Evolutionary conservation across 805 yeast genomes (phyloP), one percentile per base, ranked within the genome.

Genomic region (Zygoascus flipseniorum): DNA sequence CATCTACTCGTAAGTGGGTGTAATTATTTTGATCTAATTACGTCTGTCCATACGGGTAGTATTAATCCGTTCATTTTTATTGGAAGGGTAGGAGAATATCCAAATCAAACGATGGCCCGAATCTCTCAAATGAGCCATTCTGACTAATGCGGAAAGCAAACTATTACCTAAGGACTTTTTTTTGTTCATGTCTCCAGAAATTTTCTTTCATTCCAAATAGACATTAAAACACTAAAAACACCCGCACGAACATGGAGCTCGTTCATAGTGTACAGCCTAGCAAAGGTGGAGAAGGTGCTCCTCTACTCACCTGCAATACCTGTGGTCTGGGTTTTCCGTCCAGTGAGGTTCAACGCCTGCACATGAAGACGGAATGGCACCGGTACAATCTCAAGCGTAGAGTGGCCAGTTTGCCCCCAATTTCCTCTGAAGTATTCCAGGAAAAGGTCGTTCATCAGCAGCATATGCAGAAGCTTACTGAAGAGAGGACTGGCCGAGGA

Each of bases 331-430:
- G 83, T 47, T 93, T 93, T 65, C 80, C 83, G 44, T 75, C 83
- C 39, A 84, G 95, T n/a, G 93, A 84, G 57, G 75, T 83, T 54
- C 99, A 93, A 71, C 77, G 98, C 57, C 78, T 77, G 58, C 99
- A 93, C 67, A 93, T 93, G 99, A 89, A 87, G 66, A 83, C 96
- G 2, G 99, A 93, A 53, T 93, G 99, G 99, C 99, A 93, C 66
- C 78, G 99, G 58, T 93, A 93, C 69, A 93, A 93, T 65, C 76
- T 93, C 64, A 93, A 93, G 66, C 81, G 99, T 71, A 79, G 96
- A 62, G 96, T 93, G 32, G 96, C 97, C 0, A 78, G 78, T 31
- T 70, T 89, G 54, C 84, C 90, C 6, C 84, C 95, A 1, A 80
- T 89, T 31, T 71, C 82, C 18, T 80, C 88, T 1, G 85, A 76